A percentile compares a stretch with the other conserved stretches of the same genome.
Conservation (phyloP, 2,329 filamentous ascomycete species). For the Fusarium sp. region DNA sequence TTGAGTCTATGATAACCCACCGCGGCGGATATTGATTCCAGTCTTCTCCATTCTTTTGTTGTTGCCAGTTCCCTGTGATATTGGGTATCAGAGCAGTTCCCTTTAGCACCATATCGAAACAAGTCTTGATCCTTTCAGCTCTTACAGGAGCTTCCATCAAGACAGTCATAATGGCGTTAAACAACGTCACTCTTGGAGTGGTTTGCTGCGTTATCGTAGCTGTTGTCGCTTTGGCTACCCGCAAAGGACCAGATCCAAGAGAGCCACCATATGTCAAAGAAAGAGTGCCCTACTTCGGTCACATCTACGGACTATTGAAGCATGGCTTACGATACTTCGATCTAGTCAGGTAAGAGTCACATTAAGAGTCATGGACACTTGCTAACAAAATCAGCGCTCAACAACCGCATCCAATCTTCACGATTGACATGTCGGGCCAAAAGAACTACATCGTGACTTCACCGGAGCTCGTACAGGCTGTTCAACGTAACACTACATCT, state of each 20-base stretch:
- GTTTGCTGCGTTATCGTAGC: slow-evolving; percentile 25
- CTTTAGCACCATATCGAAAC: neutral
- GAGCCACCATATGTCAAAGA: slow-evolving; percentile 35
- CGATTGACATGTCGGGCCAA: slow-evolving; percentile 41
- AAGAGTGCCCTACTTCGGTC: slow-evolving; percentile 23
- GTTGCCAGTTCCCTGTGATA: neutral
- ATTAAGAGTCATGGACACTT: accelerated
- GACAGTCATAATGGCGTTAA: slow-evolving; percentile 13
- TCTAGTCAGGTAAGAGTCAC: slow-evolving; percentile 20
- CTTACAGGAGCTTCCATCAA: neutral
- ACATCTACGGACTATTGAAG: slow-evolving; percentile 33
- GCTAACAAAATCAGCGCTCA: slow-evolving; percentile 25
- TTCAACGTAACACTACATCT: slow-evolving; percentile 34
- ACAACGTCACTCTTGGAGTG: slow-evolving; percentile 7
- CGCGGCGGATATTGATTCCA: neutral
- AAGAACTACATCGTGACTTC: slow-evolving; percentile 43
- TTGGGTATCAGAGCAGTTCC: neutral
- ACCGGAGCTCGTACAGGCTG: slow-evolving; percentile 38
- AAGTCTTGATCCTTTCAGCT: accelerated
- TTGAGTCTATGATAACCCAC: neutral
- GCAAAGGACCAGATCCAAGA: slow-evolving; percentile 23
- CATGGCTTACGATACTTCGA: slow-evolving; percentile 40
- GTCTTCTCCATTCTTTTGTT: neutral
- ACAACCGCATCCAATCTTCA: slow-evolving; percentile 41
- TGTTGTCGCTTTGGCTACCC: neutral